Evolutionary conservation across 306 rosid genomes (phyloP).

Genomic region (Rosa persica): DNA sequence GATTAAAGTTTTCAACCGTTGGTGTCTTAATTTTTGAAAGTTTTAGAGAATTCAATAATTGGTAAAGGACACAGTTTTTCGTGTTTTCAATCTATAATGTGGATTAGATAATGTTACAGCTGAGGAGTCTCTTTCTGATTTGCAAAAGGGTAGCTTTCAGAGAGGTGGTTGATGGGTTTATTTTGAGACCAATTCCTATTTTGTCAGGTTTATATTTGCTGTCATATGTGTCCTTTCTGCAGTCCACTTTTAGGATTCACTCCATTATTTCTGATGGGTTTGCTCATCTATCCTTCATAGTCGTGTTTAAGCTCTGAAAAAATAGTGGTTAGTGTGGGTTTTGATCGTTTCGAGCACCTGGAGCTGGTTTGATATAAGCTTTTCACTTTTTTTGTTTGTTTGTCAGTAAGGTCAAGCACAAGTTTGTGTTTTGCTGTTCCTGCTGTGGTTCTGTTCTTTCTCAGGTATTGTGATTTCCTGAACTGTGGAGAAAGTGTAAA

Average conservation of each 20-base stretch:
- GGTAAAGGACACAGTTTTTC: neutral
- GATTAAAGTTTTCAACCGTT: conserved; percentile 17
- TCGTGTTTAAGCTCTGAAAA: conserved; percentile 11
- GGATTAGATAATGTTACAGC: conserved; percentile 32
- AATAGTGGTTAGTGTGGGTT: neutral
- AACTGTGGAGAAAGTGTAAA: neutral
- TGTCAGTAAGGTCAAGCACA: neutral
- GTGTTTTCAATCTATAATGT: conserved; percentile 8
- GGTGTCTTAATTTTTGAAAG: conserved; percentile 13
- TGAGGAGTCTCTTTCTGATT: conserved; percentile 54
- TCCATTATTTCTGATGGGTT: conserved; percentile 16
- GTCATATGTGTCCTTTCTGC: conserved; percentile 31
- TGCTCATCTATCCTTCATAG: neutral
- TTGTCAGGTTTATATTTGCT: conserved; percentile 25
- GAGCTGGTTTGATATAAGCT: neutral
- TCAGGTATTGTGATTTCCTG: neutral
- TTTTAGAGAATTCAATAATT: neutral
- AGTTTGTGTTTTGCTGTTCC: neutral
- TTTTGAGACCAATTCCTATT: conserved; percentile 37
- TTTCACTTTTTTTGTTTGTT: neutral
- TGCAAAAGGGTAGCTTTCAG: conserved; percentile 52
- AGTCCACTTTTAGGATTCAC: conserved; percentile 25
- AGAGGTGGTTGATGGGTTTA: conserved; percentile 36
- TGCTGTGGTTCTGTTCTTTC: neutral
- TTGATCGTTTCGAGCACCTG: neutral